Evolutionary conservation across 495 filamentous ascomycete genomes (phyloP).

Genomic region (Penicillium egyptiacum): DNA sequence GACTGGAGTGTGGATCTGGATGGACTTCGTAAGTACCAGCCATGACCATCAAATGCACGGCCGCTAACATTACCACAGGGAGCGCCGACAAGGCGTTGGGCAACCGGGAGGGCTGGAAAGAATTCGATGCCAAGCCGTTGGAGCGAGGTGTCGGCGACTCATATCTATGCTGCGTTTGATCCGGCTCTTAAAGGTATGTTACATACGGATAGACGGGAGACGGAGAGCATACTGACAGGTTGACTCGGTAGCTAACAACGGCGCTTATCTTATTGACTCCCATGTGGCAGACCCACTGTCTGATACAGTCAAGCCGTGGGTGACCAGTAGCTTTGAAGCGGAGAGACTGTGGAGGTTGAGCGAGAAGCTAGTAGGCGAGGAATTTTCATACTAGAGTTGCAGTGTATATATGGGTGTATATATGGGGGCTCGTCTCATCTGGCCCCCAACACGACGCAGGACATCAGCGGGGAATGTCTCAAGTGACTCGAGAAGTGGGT

Average conservation of each 20-base stretch:
- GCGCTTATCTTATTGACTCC: slow-evolving; percentile 40
- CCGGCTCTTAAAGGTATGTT: slow-evolving; percentile 46
- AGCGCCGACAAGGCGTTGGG: slow-evolving; percentile 18
- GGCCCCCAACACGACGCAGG: too few species aligned
- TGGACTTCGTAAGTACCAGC: slow-evolving; percentile 16
- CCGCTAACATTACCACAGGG: neutral
- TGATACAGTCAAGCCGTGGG: slow-evolving; percentile 37
- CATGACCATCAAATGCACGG: neutral
- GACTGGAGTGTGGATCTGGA: slow-evolving; percentile 25
- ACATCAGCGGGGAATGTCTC: too few species aligned
- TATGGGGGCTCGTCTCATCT: too few species aligned
- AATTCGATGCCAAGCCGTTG: slow-evolving; percentile 40
- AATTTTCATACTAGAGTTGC: slow-evolving; percentile 25
- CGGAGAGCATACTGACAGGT: neutral
- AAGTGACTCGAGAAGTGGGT: too few species aligned
- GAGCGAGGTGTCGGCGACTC: slow-evolving; percentile 58
- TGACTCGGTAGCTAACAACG: slow-evolving; percentile 28
- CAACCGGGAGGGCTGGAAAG: slow-evolving; percentile 33
- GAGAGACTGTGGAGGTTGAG: slow-evolving; percentile 45
- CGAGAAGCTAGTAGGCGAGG: slow-evolving; percentile 39
- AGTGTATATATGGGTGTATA: too few species aligned
- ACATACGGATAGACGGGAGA: neutral
- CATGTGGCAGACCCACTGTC: slow-evolving; percentile 36
- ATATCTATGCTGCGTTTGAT: slow-evolving; percentile 58
- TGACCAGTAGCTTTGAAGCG: slow-evolving; percentile 39